Conservation (phyloP, 768 basidiomycete genomes). For the Leccinellum albellum region DNA sequence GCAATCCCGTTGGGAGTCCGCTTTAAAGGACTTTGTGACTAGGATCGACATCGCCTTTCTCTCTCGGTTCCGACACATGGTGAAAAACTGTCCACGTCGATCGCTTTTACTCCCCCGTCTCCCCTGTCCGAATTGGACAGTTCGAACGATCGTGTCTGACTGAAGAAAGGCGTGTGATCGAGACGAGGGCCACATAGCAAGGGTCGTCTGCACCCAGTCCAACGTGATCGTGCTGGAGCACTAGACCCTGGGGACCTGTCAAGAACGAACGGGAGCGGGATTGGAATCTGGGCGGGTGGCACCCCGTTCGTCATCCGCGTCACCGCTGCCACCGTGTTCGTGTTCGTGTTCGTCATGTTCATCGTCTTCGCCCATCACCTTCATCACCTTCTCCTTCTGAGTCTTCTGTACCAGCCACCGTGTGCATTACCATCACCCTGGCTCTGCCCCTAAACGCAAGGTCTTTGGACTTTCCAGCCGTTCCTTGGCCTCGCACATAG, state of each 20-base stretch:
- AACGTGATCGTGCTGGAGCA: neutral
- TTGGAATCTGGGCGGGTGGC: neutral
- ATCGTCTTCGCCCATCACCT: neutral
- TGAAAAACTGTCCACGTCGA: neutral
- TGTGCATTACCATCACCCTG: neutral
- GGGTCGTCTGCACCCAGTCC: neutral
- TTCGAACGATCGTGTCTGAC: neutral
- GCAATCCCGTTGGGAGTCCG: slow-evolving; percentile 7
- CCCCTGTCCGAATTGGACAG: neutral
- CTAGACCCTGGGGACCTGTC: neutral
- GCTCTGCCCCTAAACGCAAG: neutral
- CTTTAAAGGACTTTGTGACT: neutral
- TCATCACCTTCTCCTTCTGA: neutral
- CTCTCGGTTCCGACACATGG: neutral
- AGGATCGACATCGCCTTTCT: neutral
- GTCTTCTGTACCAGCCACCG: neutral
- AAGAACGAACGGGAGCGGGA: slow-evolving; percentile 4
- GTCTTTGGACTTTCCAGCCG: neutral
- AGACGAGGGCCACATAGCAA: neutral
- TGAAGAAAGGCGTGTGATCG: neutral
- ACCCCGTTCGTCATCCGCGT: neutral
- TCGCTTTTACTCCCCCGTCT: neutral
- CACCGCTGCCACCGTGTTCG: neutral
- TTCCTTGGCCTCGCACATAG: neutral
- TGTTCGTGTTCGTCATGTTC: too few relatives aligned